Percentiles rank a stretch among this genome's conserved stretches.
Evolutionary conservation across 1,139 yeast species (phyloP).

Genomic region (Saccharomyces hybrid): DNA sequence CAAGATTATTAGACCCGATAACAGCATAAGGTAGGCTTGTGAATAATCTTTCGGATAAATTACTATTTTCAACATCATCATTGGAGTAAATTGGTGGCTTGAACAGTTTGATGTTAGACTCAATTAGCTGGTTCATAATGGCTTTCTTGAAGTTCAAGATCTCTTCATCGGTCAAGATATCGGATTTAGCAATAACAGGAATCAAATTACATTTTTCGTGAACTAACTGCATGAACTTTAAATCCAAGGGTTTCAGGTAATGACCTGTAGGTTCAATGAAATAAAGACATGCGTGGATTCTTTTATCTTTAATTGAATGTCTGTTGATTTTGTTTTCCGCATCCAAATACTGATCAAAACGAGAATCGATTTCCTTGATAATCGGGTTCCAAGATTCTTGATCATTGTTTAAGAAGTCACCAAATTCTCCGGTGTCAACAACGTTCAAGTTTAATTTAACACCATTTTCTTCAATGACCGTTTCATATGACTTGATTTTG

Average conservation of each 20-base stretch:
- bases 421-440: slow-evolving; percentile 90
- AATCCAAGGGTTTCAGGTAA: slow-evolving; percentile 80
- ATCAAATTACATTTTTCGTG: slow-evolving; percentile 90
- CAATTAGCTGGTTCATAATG: slow-evolving; percentile 66
- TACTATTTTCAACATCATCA: slow-evolving; percentile 79
- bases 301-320: slow-evolving; percentile 57
- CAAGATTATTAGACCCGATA: slow-evolving; percentile 79
- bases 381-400: slow-evolving; percentile 89
- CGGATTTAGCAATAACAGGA: slow-evolving; percentile 93
- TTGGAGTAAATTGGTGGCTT: slow-evolving; percentile 70
- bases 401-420: slow-evolving; percentile 75
- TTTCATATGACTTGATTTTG: slow-evolving; percentile 56
- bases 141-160: slow-evolving; percentile 63
- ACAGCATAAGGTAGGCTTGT: slow-evolving; percentile 85
- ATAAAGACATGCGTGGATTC: slow-evolving; percentile 82
- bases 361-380: slow-evolving; percentile 76
- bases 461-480: slow-evolving; percentile 87
- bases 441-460: slow-evolving; percentile 80
- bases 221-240: slow-evolving; percentile 78
- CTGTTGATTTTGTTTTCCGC: slow-evolving; percentile 84
- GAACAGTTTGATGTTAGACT: slow-evolving; percentile 72
- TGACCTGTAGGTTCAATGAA: slow-evolving; percentile 98
- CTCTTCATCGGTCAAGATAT: slow-evolving; percentile 87
- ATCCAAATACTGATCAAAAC: slow-evolving; percentile 85
- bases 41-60: slow-evolving; percentile 60